Conservation (phyloP, 345 rosid genomes). For the Stellera chamaejasme region DNA sequence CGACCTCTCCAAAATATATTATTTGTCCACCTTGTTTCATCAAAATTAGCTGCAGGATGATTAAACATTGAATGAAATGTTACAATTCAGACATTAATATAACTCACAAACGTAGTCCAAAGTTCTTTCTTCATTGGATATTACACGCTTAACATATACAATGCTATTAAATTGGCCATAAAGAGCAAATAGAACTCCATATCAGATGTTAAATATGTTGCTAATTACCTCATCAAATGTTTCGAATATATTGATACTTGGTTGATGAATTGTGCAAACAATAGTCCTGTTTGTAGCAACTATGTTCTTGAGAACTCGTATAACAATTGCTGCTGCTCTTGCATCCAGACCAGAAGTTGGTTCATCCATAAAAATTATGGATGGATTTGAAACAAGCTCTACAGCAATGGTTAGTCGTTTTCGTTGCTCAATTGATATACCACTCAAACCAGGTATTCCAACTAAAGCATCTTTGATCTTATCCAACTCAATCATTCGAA, state of each 20-base stretch:
- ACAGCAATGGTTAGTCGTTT: constrained; percentile 53
- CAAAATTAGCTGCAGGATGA: constrained; percentile 14
- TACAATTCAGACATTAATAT: too few species aligned
- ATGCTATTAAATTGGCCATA: too few species aligned
- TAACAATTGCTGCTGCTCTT: constrained; percentile 59
- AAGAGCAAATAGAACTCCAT: too few species aligned
- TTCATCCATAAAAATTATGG: constrained; percentile 58
- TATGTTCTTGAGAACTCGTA: constrained; percentile 48
- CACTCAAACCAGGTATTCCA: constrained; percentile 34
- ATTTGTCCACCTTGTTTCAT: constrained; percentile 53
- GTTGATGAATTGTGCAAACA: constrained; percentile 57
- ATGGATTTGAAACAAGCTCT: constrained; percentile 52
- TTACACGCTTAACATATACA: too few species aligned
- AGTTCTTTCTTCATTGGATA: too few species aligned
- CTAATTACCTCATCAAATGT: constrained; percentile 44
- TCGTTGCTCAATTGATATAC: constrained; percentile 49
- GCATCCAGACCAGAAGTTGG: constrained; percentile 63
- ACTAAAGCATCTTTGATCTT: constrained; percentile 42
- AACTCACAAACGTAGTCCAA: too few species aligned
- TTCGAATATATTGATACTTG: constrained; percentile 53
- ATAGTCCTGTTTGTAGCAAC: constrained; percentile 36
- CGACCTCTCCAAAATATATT: constrained; percentile 47
- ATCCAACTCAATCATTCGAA: not conserved
- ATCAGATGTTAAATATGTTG: too few species aligned
- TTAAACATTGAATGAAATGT: too few species aligned